Base-by-base conservation (phyloP, 2,329 filamentous ascomycete species). In the Cladosporium cucumerinum region DNA sequence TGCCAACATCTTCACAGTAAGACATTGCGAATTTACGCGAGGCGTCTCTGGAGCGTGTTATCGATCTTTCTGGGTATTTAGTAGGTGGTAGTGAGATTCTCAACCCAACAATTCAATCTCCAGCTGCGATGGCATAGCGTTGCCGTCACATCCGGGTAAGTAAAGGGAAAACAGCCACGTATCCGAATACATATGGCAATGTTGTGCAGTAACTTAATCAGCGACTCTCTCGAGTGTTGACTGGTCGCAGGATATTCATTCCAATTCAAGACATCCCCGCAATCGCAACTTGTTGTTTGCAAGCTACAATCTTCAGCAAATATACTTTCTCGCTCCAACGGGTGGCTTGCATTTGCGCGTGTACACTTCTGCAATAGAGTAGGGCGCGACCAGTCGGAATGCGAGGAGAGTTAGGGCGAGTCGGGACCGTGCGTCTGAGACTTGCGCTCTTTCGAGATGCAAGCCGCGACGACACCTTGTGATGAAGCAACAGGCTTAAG, bases 321-420 rank as follows among this genome's bases (percentile, higher is more conserved):
- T 30, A 28, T 26, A 58, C 36, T 28, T 28, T 28, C 36, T 12
- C 36, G 30, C 43, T 39, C 26, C 23, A 34, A 30, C 43, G 43
- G 43, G 46, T 61, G 58, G 58, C 58, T 61, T 61, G 58, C 55
- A 25, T 52, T n/a, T 25, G 36, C 28, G 12, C 16, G 36, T 36
- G 26, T 21, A 34, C 36, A 21, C 26, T 46, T 39, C 32, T 60
- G 26, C 28, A n/a, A 28, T 32, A 30, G n/a, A 26, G 18, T 34
- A 23, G 16, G 3, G 21, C 11, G 14, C 46, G 25, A 23, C 58
- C 58, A 61, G 58, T 61, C 58, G 58, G 58, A 61, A 51, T 34
- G n/a, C 26, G 21, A 51, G 46, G n/a, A 14, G 21, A 26, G 11
- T 46, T 61, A 34, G 8, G 25, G 18, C 57, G 39, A 57, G 54